These are phyloP conservation scores for Leishmania mexicana DNA, from an alignment of 208 protist genomes.

Conservation along the genomic window DNA sequence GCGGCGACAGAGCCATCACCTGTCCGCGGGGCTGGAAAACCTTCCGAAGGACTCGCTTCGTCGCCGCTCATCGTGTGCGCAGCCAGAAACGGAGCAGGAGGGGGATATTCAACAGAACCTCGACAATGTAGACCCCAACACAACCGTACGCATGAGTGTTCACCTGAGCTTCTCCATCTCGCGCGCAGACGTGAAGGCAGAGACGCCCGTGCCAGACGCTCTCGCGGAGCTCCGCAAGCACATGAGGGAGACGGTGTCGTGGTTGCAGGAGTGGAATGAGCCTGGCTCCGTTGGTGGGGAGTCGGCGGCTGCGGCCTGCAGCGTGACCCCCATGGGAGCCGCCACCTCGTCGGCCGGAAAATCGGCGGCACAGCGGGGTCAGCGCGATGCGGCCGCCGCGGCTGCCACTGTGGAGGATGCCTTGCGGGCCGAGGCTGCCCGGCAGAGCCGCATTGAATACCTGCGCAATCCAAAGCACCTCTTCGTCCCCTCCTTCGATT, in stretches of 20 bases:
- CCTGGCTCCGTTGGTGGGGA: background rate
- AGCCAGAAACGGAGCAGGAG: slow-evolving; percentile 11
- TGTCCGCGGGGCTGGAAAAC: background rate
- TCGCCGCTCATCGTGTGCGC: slow-evolving; percentile 3
- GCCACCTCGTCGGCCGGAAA: background rate
- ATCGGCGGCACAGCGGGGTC: slow-evolving; percentile 2
- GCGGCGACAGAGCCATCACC: slow-evolving; percentile 16
- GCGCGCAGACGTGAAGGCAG: slow-evolving; percentile 46
- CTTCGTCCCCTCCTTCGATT: slow-evolving; percentile 41
- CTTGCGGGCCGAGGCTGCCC: slow-evolving; percentile 38
- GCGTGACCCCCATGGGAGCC: background rate
- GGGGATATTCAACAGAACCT: slow-evolving; percentile 21
- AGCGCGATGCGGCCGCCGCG: slow-evolving; percentile 26
- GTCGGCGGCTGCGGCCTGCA: background rate
- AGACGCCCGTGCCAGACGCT: slow-evolving; percentile 34
- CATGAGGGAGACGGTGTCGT: slow-evolving; percentile 22
- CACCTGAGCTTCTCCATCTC: slow-evolving; percentile 55
- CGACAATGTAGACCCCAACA: slow-evolving; percentile 37
- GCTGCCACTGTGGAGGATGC: slow-evolving; percentile 47
- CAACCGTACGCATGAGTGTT: slow-evolving; percentile 36
- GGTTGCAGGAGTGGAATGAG: slow-evolving; percentile 27
- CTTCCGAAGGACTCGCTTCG: slow-evolving; percentile 14
- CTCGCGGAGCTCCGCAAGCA: slow-evolving; percentile 37
- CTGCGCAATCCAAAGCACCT: slow-evolving; percentile 63
- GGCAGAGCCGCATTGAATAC: slow-evolving; percentile 56